Evolutionary conservation across 371 early-diverging fungal genomes (phyloP).

Genomic region (Neoconidiobolus thromboides): DNA sequence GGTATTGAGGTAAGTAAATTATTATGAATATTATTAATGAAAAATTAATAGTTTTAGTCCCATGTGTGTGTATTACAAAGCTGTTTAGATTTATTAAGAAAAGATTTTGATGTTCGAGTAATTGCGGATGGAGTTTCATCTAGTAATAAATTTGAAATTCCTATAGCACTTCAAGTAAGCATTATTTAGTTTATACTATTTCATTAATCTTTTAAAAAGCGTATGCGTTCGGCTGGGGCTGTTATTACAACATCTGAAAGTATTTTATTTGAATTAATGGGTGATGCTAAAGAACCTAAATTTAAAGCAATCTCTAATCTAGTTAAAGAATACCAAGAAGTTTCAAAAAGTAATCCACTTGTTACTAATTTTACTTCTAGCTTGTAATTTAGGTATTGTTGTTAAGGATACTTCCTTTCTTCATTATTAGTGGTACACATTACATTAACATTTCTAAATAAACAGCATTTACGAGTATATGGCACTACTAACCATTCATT

Average conservation of each 20-base stretch:
- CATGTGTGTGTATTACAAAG: conserved; percentile 92
- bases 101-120: conserved; percentile 59
- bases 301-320: conserved; percentile 61
- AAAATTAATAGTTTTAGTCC: conserved; percentile 21
- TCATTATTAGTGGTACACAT: too few species aligned
- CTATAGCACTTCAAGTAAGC: conserved; percentile 56
- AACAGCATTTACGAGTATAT: too few species aligned
- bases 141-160: conserved; percentile 61
- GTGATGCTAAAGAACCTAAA: conserved; percentile 51
- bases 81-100: conserved; percentile 63
- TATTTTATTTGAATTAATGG: conserved; percentile 74
- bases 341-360: conserved; percentile 16
- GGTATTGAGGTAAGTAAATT: conserved; percentile 59
- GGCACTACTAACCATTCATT: too few species aligned
- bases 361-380: background rate
- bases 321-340: conserved; percentile 58
- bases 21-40: background rate
- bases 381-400: background rate
- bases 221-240: conserved; percentile 58
- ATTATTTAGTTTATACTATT: background rate
- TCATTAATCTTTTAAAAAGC: conserved; percentile 14
- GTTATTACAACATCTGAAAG: conserved; percentile 72
- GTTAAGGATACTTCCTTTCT: too few species aligned
- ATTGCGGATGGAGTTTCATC: conserved; percentile 84
- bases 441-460: too few species aligned